Percentiles rank a stretch among this genome's conserved stretches.
These are phyloP conservation scores for Fusarium chlamydosporum DNA, from an alignment of 2,329 filamentous ascomycete genomes.

Conservation along the genomic window DNA sequence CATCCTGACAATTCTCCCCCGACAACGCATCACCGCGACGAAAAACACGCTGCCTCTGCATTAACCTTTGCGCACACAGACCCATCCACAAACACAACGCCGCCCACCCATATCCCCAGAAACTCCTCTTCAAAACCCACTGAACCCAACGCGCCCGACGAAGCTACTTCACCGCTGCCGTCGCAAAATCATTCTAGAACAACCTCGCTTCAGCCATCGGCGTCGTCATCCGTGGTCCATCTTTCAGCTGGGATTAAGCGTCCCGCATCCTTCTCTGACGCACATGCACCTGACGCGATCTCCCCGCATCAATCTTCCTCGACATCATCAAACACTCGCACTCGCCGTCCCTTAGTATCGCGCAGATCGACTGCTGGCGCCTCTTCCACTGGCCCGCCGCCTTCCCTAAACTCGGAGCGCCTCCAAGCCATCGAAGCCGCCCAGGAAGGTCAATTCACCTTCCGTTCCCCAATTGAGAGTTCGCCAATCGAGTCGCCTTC, in stretches of 20 bases:
- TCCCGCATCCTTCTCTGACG: constrained; percentile 48
- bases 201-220: constrained; percentile 54
- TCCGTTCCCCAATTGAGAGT: constrained; percentile 42
- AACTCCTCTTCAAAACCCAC: constrained; percentile 22
- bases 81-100: constrained; percentile 29
- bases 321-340: constrained; percentile 53
- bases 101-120: constrained; percentile 23
- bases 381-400: constrained; percentile 52
- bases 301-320: constrained; percentile 48
- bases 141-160: constrained; percentile 29
- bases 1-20: constrained; percentile 46
- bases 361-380: constrained; percentile 56
- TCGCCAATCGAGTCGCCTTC: constrained; percentile 46
- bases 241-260: constrained; percentile 45
- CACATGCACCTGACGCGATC: constrained; percentile 47
- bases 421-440: constrained; percentile 53
- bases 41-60: constrained; percentile 48
- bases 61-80: constrained; percentile 36
- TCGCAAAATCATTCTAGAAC: constrained; percentile 54
- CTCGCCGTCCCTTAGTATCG: constrained; percentile 58
- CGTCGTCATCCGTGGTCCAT: constrained; percentile 47
- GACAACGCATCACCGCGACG: constrained; percentile 49
- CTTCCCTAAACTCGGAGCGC: constrained; percentile 54
- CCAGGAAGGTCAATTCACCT: constrained; percentile 39
- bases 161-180: constrained; percentile 39